phyloP scores from a whole-genome alignment of 2,329 filamentous ascomycete genomes.

The Metarhizium anisopliae region DNA sequence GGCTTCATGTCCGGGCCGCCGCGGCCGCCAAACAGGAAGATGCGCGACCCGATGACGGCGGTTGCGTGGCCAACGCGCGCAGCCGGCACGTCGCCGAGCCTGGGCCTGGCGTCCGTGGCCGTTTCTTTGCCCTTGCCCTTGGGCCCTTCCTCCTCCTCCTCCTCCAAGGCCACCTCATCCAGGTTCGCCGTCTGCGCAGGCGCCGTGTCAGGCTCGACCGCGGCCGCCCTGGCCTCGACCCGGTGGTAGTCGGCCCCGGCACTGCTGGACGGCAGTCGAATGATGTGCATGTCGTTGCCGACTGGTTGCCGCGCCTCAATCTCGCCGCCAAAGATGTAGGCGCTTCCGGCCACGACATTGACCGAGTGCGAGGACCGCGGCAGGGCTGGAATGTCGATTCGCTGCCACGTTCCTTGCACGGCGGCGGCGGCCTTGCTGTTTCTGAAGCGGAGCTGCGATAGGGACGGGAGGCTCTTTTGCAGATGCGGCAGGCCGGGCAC shows the following conservation, averaged over 20 bases:
- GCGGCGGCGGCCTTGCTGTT: conserved; percentile 26
- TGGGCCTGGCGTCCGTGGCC: conserved; percentile 15
- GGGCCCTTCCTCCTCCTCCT: neutral
- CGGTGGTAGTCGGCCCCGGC: conserved; percentile 51
- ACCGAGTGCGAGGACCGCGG: conserved; percentile 68
- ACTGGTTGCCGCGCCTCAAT: conserved; percentile 54
- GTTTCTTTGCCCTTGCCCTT: conserved; percentile 31
- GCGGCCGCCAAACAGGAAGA: conserved; percentile 77
- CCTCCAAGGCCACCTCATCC: conserved; percentile 31
- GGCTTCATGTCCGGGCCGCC: conserved; percentile 60
- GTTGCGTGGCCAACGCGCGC: conserved; percentile 68
- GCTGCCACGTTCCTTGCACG: conserved; percentile 47
- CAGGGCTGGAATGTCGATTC: conserved; percentile 44
- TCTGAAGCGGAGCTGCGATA: conserved; percentile 9
- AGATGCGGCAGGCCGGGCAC: conserved; percentile 2
- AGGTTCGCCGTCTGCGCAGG: conserved; percentile 18
- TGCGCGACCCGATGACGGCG: conserved; percentile 55
- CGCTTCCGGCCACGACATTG: conserved; percentile 45
- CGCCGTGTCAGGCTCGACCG: conserved; percentile 10
- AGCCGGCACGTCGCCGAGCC: conserved; percentile 43
- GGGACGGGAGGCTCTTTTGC: neutral
- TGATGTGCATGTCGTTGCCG: conserved; percentile 62
- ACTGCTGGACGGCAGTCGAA: conserved; percentile 50
- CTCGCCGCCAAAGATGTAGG: conserved; percentile 73
- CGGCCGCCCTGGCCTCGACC: conserved; percentile 40